A percentile compares a stretch with the other conserved stretches of the same genome.
These are phyloP conservation scores for Ustilago xerochloae DNA, from an alignment of 1,284 basidiomycete species.

Conservation along the genomic window DNA sequence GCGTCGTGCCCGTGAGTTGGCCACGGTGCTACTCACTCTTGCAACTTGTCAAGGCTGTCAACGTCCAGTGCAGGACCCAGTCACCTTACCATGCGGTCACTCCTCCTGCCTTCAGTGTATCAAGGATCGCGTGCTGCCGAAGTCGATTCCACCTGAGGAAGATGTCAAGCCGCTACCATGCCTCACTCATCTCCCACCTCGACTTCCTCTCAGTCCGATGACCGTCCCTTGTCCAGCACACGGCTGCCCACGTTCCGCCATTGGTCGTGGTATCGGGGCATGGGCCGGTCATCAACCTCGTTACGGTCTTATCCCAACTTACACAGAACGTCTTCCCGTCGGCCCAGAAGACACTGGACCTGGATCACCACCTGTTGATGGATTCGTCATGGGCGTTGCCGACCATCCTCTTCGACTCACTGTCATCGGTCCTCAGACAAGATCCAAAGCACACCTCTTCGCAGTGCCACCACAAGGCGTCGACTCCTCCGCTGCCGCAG, in stretches of 20 bases:
- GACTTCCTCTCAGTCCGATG: slow-evolving; percentile 55
- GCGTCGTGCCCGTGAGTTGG: slow-evolving; percentile 41
- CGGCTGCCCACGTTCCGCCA: slow-evolving; percentile 55
- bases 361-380: slow-evolving; percentile 53
- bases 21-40: slow-evolving; percentile 41
- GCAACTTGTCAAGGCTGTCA: slow-evolving; percentile 49
- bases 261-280: slow-evolving; percentile 57
- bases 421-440: slow-evolving; percentile 54
- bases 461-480: slow-evolving; percentile 39
- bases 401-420: slow-evolving; percentile 52
- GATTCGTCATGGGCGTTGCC: slow-evolving; percentile 58
- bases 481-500: slow-evolving; percentile 10
- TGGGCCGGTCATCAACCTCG: slow-evolving; percentile 57
- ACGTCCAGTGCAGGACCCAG: slow-evolving; percentile 47
- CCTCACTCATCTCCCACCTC: slow-evolving; percentile 49
- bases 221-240: slow-evolving; percentile 54
- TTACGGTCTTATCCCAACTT: slow-evolving; percentile 46
- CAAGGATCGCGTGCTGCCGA: slow-evolving; percentile 27
- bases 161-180: slow-evolving; percentile 34
- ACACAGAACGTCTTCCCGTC: slow-evolving; percentile 33
- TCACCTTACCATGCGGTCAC: slow-evolving; percentile 62
- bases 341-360: slow-evolving; percentile 37
- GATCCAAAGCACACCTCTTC: slow-evolving; percentile 46
- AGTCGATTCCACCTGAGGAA: slow-evolving; percentile 26
- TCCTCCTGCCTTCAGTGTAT: slow-evolving; percentile 57